Base-by-base conservation (phyloP, 352 stramenopile genomes). In the Globisporangium nunn region DNA sequence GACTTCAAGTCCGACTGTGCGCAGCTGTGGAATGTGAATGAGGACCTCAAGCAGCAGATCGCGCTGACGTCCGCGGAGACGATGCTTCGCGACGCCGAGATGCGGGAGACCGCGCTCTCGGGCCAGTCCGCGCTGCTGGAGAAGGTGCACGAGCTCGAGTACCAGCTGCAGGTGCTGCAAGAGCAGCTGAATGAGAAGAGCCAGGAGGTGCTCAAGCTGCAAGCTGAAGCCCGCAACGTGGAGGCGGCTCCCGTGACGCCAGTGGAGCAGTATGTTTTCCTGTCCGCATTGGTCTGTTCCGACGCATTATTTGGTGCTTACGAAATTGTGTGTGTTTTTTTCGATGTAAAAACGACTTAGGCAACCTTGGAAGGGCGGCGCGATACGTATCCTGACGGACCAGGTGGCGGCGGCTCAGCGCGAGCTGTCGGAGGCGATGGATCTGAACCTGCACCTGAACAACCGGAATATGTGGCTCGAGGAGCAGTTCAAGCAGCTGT, bases 1-100 rank as follows among this genome's bases (percentile, higher is more conserved):
- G 78, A 89, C 54, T 93, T 87, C 62, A 91, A 88, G 52, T 74
- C 90, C 51, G 81, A 92, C 55, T 92, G 81, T 23, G 75, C 84
- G 41, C 72, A 88, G 61, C 58, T 92, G 39, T 92, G 81, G 81
- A 81, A 88, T 41, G 60, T 74, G 39, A 92, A 90, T 46, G 81
- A 92, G 56, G 81, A 89, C 14, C 56, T 92, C 12, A 90, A 90
- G 64, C 78, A 88, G 60, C 81, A 92, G 35, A 63, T 90, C 15
- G 76, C 71, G 10, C 63, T 80, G 17, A 66, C 73, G 18, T 78
- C 81, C 5, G 72, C 75, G 40, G 70, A 83, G 52, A 78, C 72
- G 8, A 81, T 83, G 67, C 54, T 81, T 0, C 82, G 84, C 28
- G 68, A 87, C 29, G 75, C 75, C 2, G 75, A 87, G 48, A 57